Base-by-base conservation (phyloP, 2,329 filamentous ascomycete genomes). In the Drechslerella coelobrocha region DNA sequence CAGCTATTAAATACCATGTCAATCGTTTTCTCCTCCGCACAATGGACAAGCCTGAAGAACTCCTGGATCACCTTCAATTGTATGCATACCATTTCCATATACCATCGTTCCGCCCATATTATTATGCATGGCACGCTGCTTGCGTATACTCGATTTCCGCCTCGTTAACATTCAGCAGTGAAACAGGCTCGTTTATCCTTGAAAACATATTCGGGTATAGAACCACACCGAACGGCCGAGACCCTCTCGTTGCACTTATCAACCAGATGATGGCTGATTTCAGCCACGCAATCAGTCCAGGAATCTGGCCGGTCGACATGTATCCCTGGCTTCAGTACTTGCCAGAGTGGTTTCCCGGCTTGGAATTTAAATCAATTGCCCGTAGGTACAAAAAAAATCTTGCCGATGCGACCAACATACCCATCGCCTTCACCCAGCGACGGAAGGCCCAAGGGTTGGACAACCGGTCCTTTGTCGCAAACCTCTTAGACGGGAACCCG, bases 401-500 rank as follows among this genome's bases (percentile, higher is more conserved):
- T 9, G 8, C 27, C 17, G 24, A 60, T 31, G 10, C 43, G 23
- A 52, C 68, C 7, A 75, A 78, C 65, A 54, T 74, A 9, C 73
- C 73, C 9, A 14, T 72, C 24, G 75, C 78, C 0, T 77, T 82
- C 2, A 78, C 82, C 78, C 76, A 79, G 21, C 56, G n/a, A 1
- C 78, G 81, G 51, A 77, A 81, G 2, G 77, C 78, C 75, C 26
- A 69, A 4, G 73, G 75, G 17, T 75, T 77, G 27, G 60, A 73
- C 10, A 76, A 77, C 1, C 80, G 81, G 0, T 73, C 62, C 1
- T 76, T 79, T 0, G 78, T 77, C 0, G 74, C 77, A 0, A 83
- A 81, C 19, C 83, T 83, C 27, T 80, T 80, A 0, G 81, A 77
- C 1, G 78, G 82, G 4, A 78, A 83, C 4, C 72, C 82, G 0